A percentile compares a stretch with the other conserved stretches of the same genome.
These are phyloP conservation scores for Backusella westeae DNA, from an alignment of 192 early-diverging fungal genomes.

Conservation along the genomic window DNA sequence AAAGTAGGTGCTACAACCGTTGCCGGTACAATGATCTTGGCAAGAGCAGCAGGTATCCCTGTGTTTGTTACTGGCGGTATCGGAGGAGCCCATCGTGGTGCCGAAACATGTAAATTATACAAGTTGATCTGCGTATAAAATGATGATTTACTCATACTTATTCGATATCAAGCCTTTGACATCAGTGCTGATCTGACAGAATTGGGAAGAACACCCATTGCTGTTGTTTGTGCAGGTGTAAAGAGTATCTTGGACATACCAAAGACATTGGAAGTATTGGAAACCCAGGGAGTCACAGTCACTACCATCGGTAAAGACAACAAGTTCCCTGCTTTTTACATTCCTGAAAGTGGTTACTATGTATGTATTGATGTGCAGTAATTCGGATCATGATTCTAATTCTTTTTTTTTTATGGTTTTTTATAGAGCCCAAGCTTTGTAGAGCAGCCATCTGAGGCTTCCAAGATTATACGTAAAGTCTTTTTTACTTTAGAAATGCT, in stretches of 20 bases:
- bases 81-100: constrained; percentile 92
- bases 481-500: not conserved
- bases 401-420: not conserved
- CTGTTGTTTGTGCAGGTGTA: constrained; percentile 95
- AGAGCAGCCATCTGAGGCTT: constrained; percentile 39
- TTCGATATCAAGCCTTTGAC: constrained; percentile 61
- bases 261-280: constrained; percentile 87
- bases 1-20: constrained; percentile 90
- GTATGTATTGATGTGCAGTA: constrained; percentile 17
- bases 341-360: constrained; percentile 66
- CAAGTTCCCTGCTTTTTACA: constrained; percentile 91
- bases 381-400: not conserved
- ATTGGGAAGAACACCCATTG: constrained; percentile 85
- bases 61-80: constrained; percentile 98
- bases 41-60: constrained; percentile 79
- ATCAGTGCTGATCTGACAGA: constrained; percentile 92
- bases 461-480: constrained; percentile 35
- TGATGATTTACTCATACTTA: too few species aligned
- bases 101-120: constrained; percentile 48
- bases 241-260: constrained; percentile 96
- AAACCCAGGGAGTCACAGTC: constrained; percentile 93
- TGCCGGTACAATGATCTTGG: constrained; percentile 86
- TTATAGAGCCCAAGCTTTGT: constrained; percentile 42
- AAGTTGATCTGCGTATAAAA: not conserved
- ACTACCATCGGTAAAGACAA: constrained; percentile 63